Conservation (phyloP, 306 rosid genomes). For the Castanea mollissima region DNA sequence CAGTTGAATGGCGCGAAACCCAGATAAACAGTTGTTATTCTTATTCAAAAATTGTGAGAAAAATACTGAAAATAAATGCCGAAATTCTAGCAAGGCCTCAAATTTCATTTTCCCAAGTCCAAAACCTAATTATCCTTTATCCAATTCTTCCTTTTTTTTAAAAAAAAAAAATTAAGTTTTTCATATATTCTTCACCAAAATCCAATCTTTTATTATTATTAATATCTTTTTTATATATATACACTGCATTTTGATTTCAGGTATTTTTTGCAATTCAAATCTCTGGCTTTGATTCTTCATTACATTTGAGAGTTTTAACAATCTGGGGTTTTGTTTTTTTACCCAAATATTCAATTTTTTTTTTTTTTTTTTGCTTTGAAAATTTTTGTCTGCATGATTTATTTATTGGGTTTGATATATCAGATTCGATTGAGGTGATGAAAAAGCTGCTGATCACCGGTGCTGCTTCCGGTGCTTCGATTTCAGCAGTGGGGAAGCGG, state of each 20-base stretch:
- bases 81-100: slow-evolving; percentile 33
- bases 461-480: slow-evolving; percentile 13
- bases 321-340: neutral
- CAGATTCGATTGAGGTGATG: neutral
- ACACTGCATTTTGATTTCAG: neutral
- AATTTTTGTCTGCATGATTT: neutral
- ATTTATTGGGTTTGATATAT: neutral
- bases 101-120: slow-evolving; percentile 2
- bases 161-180: neutral
- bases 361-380: neutral
- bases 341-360: neutral
- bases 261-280: neutral
- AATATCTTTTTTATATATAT: too few relatives aligned
- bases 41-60: too few relatives aligned
- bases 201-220: neutral
- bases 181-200: neutral
- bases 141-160: neutral
- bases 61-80: slow-evolving; percentile 33
- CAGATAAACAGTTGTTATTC: slow-evolving; percentile 15
- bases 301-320: neutral
- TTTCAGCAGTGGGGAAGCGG: slow-evolving; percentile 10
- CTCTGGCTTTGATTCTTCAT: neutral
- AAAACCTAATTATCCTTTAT: slow-evolving; percentile 41
- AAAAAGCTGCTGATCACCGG: slow-evolving; percentile 11
- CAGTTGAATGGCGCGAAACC: slow-evolving; percentile 32